A percentile compares a stretch with the other conserved stretches of the same genome.
Conservation (phyloP, 192 early-diverging fungal species). For the Spizellomyces sp. region DNA sequence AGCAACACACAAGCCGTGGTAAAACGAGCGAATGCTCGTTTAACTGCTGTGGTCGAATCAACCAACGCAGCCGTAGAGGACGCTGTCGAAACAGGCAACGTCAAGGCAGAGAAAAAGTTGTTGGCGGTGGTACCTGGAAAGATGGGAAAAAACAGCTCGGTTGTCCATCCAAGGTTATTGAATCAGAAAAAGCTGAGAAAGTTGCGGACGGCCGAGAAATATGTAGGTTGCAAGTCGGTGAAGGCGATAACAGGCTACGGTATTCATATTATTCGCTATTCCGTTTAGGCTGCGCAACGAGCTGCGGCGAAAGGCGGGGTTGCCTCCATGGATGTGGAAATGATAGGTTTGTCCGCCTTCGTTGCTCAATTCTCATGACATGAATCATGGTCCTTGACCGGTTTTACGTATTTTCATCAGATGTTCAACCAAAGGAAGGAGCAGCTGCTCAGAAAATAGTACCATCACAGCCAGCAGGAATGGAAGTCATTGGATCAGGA, state of each 20-base stretch:
- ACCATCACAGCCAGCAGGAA: background rate
- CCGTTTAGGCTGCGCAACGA: background rate
- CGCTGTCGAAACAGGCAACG: background rate
- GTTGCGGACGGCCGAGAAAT: constrained; percentile 15
- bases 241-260: background rate
- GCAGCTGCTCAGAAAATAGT: background rate
- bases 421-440: background rate
- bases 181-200: constrained; percentile 26
- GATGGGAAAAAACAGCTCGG: constrained; percentile 24
- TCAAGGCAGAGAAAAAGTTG: constrained; percentile 22
- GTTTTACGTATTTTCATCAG: background rate
- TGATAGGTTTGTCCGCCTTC: background rate
- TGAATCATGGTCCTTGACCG: background rate
- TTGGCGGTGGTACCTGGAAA: background rate
- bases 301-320: constrained; percentile 2
- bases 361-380: background rate
- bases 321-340: constrained; percentile 14
- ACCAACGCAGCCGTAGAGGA: constrained; percentile 10
- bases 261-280: background rate
- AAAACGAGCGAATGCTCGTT: background rate
- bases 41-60: constrained; percentile 3
- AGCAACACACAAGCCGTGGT: background rate
- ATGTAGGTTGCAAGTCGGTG: background rate
- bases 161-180: constrained; percentile 11
- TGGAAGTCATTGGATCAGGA: background rate